phyloP scores from a whole-genome alignment of 148 eudicot genomes.

The Persicaria tinctoria region DNA sequence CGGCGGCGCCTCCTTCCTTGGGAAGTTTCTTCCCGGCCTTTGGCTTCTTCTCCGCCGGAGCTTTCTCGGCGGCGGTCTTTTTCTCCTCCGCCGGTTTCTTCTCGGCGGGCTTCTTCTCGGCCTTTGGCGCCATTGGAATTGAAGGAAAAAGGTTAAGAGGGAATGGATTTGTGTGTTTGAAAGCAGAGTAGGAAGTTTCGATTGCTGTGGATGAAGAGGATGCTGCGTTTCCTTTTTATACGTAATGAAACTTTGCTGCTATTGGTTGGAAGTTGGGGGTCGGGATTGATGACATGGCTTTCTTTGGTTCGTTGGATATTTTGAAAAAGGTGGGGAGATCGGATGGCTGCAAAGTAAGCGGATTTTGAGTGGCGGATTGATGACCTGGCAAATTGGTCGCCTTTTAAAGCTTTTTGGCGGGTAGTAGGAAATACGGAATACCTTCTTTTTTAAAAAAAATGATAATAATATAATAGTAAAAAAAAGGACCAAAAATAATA shows the following conservation, averaged over 20 bases:
- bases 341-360: not conserved
- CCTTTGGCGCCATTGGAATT: slow-evolving; percentile 1
- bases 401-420: not conserved
- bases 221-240: not conserved
- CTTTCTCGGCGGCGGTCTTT: not conserved
- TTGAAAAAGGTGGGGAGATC: not conserved
- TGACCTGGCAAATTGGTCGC: slow-evolving; percentile 1
- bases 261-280: not conserved
- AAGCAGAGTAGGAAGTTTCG: not conserved
- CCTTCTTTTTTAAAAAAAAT: no score
- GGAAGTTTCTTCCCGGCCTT: slow-evolving; percentile 8
- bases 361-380: not conserved
- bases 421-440: not conserved
- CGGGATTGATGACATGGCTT: slow-evolving; percentile 1
- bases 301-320: not conserved
- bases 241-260: not conserved
- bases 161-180: not conserved
- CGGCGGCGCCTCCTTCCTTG: slow-evolving; percentile 4
- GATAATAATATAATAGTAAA: no score
- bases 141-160: not conserved
- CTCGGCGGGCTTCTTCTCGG: slow-evolving; percentile 6
- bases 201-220: not conserved
- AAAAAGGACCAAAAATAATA: no score
- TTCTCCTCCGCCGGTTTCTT: slow-evolving; percentile 1
- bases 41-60: slow-evolving; percentile 9